A percentile compares a stretch with the other conserved stretches of the same genome.
Conservation (phyloP, 345 rosid genomes). For the Pugionium cornutum region DNA sequence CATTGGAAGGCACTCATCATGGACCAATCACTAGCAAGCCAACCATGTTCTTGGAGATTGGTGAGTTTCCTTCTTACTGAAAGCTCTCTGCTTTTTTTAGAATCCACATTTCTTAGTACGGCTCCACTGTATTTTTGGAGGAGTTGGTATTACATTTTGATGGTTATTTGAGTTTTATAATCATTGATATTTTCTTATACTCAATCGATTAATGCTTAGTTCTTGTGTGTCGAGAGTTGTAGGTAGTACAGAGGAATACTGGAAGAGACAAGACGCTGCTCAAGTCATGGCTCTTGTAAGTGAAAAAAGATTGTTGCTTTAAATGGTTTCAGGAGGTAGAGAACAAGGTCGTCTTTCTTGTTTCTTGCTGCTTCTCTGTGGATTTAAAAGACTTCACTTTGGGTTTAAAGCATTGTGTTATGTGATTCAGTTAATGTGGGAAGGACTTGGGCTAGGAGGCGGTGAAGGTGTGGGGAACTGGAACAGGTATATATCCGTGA, state of each 20-base stretch:
- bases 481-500: constrained; percentile 62
- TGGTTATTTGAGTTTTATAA: too few relatives aligned
- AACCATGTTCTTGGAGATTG: constrained; percentile 89
- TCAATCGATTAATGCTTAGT: background rate
- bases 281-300: constrained; percentile 79
- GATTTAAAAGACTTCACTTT: constrained; percentile 5
- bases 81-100: background rate
- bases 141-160: background rate
- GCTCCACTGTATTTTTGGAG: too few relatives aligned
- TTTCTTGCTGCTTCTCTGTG: constrained; percentile 3
- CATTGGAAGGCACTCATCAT: constrained; percentile 95
- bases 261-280: constrained; percentile 90
- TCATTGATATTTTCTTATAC: too few relatives aligned
- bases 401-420: background rate
- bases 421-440: constrained; percentile 71
- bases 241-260: constrained; percentile 90
- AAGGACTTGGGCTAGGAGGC: constrained; percentile 95
- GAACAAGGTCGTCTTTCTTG: background rate
- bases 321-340: background rate
- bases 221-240: background rate
- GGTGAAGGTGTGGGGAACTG: constrained; percentile 67
- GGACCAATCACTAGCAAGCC: constrained; percentile 84
- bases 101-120: too few relatives aligned
- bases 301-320: constrained; percentile 26
- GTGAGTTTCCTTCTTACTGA: constrained; percentile 37